phyloP scores from a whole-genome alignment of 2,329 filamentous ascomycete genomes.

The Talaromyces islandicus region DNA sequence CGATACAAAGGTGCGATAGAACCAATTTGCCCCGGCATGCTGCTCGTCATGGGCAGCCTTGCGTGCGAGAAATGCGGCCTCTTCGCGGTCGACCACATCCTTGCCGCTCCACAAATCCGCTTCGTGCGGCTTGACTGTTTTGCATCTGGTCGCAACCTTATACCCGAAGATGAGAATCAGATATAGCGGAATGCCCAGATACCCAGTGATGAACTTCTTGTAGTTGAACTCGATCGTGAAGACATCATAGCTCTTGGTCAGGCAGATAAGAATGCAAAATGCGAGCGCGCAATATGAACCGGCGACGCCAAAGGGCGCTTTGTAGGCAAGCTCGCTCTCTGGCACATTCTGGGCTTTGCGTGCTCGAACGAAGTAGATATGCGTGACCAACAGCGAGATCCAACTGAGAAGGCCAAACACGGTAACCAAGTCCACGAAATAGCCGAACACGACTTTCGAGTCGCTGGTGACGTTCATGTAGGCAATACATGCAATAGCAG shows the following conservation, averaged over 20 bases:
- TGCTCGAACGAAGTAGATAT: slow-evolving; percentile 58
- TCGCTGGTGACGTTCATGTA: slow-evolving; percentile 57
- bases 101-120: slow-evolving; percentile 60
- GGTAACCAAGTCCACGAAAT: slow-evolving; percentile 59
- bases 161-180: slow-evolving; percentile 61
- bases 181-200: slow-evolving; percentile 68
- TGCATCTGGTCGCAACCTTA: slow-evolving; percentile 51
- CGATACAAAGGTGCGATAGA: slow-evolving; percentile 50
- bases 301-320: slow-evolving; percentile 61
- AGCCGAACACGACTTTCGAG: slow-evolving; percentile 51
- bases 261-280: slow-evolving; percentile 63
- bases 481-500: slow-evolving; percentile 58
- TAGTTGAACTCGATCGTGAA: slow-evolving; percentile 60
- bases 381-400: slow-evolving; percentile 61
- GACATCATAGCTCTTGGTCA: slow-evolving; percentile 74
- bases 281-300: slow-evolving; percentile 61
- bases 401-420: slow-evolving; percentile 59
- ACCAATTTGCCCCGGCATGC: slow-evolving; percentile 35
- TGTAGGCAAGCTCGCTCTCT: slow-evolving; percentile 52
- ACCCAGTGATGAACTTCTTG: slow-evolving; percentile 68
- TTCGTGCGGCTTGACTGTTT: slow-evolving; percentile 49
- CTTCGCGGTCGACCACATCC: slow-evolving; percentile 63
- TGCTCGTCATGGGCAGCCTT: slow-evolving; percentile 36
- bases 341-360: slow-evolving; percentile 54
- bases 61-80: slow-evolving; percentile 58